Base-by-base conservation (phyloP, 2,329 filamentous ascomycete genomes). In the Aspergillus jensenii region DNA sequence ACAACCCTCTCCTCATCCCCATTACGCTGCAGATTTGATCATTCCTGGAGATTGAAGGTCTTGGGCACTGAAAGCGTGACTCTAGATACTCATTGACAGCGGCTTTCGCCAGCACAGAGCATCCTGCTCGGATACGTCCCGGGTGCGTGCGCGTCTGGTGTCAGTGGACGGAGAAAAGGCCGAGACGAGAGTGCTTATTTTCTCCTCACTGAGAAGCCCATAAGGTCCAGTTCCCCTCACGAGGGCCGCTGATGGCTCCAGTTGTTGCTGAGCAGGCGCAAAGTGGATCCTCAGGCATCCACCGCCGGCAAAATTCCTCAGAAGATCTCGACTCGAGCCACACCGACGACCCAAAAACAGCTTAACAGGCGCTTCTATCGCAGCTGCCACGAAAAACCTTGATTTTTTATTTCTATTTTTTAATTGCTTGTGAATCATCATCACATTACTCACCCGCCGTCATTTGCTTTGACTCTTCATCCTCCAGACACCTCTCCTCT, bases 301-400 rank as follows among this genome's bases (percentile, higher is more conserved):
- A 54, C 56, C 17, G 14, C 21, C 23, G 21, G 39, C 17, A 37
- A 48, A 48, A 51, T 39, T 39, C 43, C 25, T 37, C 12, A 41
- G 33, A 46, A 45, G 27, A 57, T 58, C 58, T 53, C 51, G 44
- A 53, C 25, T 56, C 58, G 58, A 51, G 62, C 53, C 64, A 72
- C 71, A 73, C 71, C 71, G 71, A 70, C 69, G 69, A 68, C 66
- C 71, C 70, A 64, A 69, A 73, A 73, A 68, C 67, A 73, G 71
- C 66, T 62, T 59, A 63, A 60, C 46, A 45, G 47, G 52, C 41
- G 33, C 46, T 33, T 53, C 58, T 58, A 59, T 58, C 44, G 49
- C 43, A 33, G 39, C 59, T 52, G 52, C 50, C 57, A 61, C 39
- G 41, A 9, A 50, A 56, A 31, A 56, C 46, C 45, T 60, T 17